phyloP scores from a whole-genome alignment of 78 protist genomes.

The Guillardia theta region DNA sequence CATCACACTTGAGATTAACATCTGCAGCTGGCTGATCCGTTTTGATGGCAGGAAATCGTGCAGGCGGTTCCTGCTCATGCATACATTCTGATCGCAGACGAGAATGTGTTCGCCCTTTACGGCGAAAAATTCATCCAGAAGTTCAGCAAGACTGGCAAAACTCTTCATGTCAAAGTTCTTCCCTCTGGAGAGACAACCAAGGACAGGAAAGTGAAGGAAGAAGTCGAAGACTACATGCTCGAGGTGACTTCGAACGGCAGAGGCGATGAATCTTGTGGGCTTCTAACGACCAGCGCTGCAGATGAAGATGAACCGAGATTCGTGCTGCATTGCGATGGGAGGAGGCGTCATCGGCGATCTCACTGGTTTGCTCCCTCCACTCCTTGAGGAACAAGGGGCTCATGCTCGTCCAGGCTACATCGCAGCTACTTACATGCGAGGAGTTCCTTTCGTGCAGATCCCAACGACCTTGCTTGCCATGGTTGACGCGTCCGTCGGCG shows the following conservation, averaged over 20 bases:
- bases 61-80: not conserved
- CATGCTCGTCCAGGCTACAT: not conserved
- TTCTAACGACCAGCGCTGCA: not conserved
- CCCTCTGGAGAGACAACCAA: conserved; percentile 32
- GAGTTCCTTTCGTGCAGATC: conserved; percentile 66
- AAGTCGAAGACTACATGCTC: conserved; percentile 33
- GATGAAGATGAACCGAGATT: not conserved
- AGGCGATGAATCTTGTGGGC: not conserved
- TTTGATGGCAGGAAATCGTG: not conserved
- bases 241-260: not conserved
- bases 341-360: conserved; percentile 84
- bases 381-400: not conserved
- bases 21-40: not conserved
- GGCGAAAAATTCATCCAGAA: not conserved
- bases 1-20: not conserved
- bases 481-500: conserved; percentile 81
- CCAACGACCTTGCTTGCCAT: conserved; percentile 82
- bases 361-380: conserved; percentile 45
- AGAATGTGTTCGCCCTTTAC: not conserved
- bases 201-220: not conserved
- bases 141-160: not conserved
- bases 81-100: not conserved
- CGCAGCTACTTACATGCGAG: conserved; percentile 83
- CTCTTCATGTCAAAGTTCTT: not conserved
- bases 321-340: conserved; percentile 69